Conservation (phyloP, 805 yeast genomes). For the Candida tibetensis region DNA sequence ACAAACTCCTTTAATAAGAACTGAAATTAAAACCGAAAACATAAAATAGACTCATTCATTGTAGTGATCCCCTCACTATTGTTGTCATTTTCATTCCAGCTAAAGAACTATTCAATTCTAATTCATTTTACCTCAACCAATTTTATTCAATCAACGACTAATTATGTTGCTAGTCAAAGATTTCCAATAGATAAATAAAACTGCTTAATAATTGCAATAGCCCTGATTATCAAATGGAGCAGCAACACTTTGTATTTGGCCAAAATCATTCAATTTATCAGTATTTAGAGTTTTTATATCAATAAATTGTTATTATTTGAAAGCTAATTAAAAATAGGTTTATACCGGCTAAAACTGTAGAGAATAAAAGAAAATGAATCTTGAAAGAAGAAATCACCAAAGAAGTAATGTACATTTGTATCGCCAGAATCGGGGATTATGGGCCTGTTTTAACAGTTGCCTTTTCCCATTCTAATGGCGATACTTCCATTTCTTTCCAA, state of each 20-base stretch:
- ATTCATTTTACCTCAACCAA: not conserved
- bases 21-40: not conserved
- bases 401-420: too few relatives aligned
- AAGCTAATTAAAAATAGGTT: too few relatives aligned
- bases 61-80: not conserved
- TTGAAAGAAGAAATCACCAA: too few relatives aligned
- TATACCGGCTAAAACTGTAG: too few relatives aligned
- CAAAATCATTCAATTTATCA: too few relatives aligned
- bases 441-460: too few relatives aligned
- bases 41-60: not conserved
- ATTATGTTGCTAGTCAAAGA: not conserved
- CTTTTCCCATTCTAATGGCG: conserved; percentile 15
- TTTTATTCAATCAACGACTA: not conserved
- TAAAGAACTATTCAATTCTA: not conserved
- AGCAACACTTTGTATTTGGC: too few relatives aligned
- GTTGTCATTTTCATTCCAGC: not conserved
- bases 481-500: conserved; percentile 32
- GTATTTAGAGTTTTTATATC: not conserved
- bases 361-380: too few relatives aligned
- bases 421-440: too few relatives aligned
- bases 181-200: too few relatives aligned
- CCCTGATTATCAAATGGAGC: too few relatives aligned
- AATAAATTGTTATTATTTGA: not conserved
- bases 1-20: not conserved
- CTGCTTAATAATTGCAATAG: too few relatives aligned